Base-by-base conservation (phyloP, 495 filamentous ascomycete genomes). In the Neurospora sp. region DNA sequence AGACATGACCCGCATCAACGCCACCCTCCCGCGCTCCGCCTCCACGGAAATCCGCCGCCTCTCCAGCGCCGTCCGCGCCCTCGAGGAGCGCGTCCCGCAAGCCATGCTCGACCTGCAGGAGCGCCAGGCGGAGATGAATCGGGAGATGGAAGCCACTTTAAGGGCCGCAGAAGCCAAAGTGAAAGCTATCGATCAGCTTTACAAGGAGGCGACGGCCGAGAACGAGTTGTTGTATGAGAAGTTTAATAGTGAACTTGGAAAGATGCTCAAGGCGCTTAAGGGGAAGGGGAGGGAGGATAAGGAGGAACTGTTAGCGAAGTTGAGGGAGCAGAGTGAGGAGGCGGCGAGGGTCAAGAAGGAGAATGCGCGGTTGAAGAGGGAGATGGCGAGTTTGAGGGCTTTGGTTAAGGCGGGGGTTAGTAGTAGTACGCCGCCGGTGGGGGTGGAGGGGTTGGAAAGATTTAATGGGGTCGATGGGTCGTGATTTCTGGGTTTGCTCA, bases 211-310 rank as follows among this genome's bases (percentile, higher is more conserved):
- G 20, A 95, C 90, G 78, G 93, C 93, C 0, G 96, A 98, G 84
- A 99, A 98, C 75, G 95, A 98, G 82, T 89, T 96, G 69, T 85
- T 98, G 46, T 98, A 98, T 80, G 92, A 94, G 76, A 92, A 91
- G 75, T 97, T 98, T 84, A 97, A 98, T 76, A 87, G 89, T 35
- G 96, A 99, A 79, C 82, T 99, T 69, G 92, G 88, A 71, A 94
- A 93, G 84, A 91, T 98, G 71, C 85, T 93, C 23, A 91, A 88
- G 77, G 91, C 90, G 10, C 86, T 96, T 41, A 88, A 85, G 81
- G 84, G 85, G 18, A 91, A 91, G 77, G 86, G 87, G 6, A 89
- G 91, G 31, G 91, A 90, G 44, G 92, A 89, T 0, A 92, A 92
- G 76, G 90, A 92, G 74, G 92, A 93, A 75, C 76, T 96, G 73